Evolutionary conservation across 352 stramenopile species (phyloP), one percentile per base, ranked within the genome.

Genomic region (Phytophthora sansomeana): DNA sequence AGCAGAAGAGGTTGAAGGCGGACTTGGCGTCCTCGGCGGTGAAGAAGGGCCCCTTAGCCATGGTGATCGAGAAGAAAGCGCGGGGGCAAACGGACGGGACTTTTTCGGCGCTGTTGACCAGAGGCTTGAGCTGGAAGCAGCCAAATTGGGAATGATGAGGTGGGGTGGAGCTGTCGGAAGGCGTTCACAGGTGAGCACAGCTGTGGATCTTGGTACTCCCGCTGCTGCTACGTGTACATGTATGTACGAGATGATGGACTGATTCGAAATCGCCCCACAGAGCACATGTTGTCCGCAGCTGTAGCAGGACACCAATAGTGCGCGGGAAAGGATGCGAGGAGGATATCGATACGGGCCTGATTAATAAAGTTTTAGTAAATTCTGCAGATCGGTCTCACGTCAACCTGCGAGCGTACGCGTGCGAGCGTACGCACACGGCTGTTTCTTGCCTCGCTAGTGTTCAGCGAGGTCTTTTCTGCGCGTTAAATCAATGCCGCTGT

Each of bases 11-110:
- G n/a, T n/a, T n/a, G n/a, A n/a, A 77, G 21, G 51, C 59, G 29
- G 50, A 52, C 46, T 81, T 81, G 66, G 72, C 57, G 52, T 83
- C 75, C 39, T 83, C 75, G 1, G 60, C n/a, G 9, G 75, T 83
- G 51, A 77, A 81, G 59, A 63, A 60, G 6, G 48, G 51, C 26
- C 16, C 28, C 14, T 47, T 46, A 14, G 52, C 26, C 53, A 61
- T 61, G 3, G 53, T 44, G 11, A 3, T 44, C 36, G 24, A n/a
- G n/a, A n/a, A n/a, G n/a, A n/a, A n/a, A n/a, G n/a, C n/a, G n/a
- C n/a, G n/a, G n/a, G n/a, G n/a, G n/a, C n/a, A n/a, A n/a, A n/a
- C n/a, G n/a, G n/a, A n/a, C n/a, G n/a, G n/a, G n/a, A n/a, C n/a
- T n/a, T n/a, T n/a, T n/a, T n/a, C n/a, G n/a, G n/a, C n/a, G 35